Conservation (phyloP, 805 yeast species). For the Saccharomycopsis sp. region DNA sequence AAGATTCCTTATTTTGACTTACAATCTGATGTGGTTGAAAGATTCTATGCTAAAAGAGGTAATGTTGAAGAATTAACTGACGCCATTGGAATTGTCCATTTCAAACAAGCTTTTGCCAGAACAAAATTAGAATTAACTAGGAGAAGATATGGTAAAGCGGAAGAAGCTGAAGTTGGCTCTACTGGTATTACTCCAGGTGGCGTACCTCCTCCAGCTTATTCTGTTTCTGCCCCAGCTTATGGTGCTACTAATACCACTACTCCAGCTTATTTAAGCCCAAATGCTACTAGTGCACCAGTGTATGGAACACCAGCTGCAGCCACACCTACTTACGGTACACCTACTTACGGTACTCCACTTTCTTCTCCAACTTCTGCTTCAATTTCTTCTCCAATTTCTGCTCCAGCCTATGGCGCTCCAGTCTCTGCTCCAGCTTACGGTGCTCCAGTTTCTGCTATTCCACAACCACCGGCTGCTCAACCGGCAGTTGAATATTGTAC, state of each 20-base stretch:
- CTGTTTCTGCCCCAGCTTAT: slow-evolving; percentile 18
- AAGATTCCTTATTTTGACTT: slow-evolving; percentile 94
- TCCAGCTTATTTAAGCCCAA: slow-evolving; percentile 27
- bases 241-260: slow-evolving; percentile 16
- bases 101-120: slow-evolving; percentile 82
- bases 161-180: slow-evolving; percentile 4
- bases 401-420: not conserved
- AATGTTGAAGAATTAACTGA: slow-evolving; percentile 85
- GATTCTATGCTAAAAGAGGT: slow-evolving; percentile 74
- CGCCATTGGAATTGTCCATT: slow-evolving; percentile 77
- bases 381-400: not conserved
- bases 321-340: slow-evolving; percentile 12
- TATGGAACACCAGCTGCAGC: slow-evolving; percentile 19
- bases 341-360: slow-evolving; percentile 10
- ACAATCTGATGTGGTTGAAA: slow-evolving; percentile 70
- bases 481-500: slow-evolving; percentile 54
- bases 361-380: not conserved
- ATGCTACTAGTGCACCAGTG: slow-evolving; percentile 23
- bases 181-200: not conserved
- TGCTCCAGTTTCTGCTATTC: not conserved
- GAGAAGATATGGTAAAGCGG: slow-evolving; percentile 49
- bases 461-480: not conserved
- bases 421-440: not conserved
- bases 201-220: not conserved
- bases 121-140: slow-evolving; percentile 73